Percentiles rank a stretch among this genome's conserved stretches.
Evolutionary conservation across 176 grass and related monocot genomes (phyloP).

Genomic region (Triticum monococcum): DNA sequence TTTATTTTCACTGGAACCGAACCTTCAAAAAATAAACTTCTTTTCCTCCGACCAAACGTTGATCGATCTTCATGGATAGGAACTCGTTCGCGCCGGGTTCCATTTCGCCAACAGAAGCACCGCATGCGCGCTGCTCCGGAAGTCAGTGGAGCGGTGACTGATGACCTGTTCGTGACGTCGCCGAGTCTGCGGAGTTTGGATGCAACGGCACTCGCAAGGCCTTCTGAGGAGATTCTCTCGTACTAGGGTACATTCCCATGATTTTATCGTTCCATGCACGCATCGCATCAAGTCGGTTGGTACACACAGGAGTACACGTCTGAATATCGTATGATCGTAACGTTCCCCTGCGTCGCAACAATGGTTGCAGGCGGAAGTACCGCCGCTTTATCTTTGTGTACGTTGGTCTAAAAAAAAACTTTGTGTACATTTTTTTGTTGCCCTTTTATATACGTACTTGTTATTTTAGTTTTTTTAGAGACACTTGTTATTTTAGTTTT

Average conservation of each 20-base stretch:
- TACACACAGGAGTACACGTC: background rate
- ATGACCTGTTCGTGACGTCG: background rate
- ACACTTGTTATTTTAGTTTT: too few species aligned
- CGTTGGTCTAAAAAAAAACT: background rate
- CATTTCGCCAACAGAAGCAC: background rate
- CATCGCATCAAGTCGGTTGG: background rate
- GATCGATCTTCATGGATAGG: too few species aligned
- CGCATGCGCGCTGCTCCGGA: background rate
- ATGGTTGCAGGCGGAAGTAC: background rate
- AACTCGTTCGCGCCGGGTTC: background rate
- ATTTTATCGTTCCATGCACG: background rate
- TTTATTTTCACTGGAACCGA: background rate
- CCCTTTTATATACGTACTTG: background rate
- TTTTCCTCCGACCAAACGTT: too few species aligned
- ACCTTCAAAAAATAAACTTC: background rate
- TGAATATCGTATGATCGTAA: background rate
- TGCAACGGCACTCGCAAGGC: background rate
- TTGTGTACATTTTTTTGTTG: background rate
- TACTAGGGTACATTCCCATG: background rate
- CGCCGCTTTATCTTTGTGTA: background rate
- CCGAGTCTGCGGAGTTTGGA: background rate
- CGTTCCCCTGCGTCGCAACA: background rate
- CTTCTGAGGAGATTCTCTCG: background rate
- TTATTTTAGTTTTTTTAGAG: too few species aligned
- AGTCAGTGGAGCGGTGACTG: background rate